Evolutionary conservation across 2,329 filamentous ascomycete genomes (phyloP).

Genomic region (Diaporthe ampelina): DNA sequence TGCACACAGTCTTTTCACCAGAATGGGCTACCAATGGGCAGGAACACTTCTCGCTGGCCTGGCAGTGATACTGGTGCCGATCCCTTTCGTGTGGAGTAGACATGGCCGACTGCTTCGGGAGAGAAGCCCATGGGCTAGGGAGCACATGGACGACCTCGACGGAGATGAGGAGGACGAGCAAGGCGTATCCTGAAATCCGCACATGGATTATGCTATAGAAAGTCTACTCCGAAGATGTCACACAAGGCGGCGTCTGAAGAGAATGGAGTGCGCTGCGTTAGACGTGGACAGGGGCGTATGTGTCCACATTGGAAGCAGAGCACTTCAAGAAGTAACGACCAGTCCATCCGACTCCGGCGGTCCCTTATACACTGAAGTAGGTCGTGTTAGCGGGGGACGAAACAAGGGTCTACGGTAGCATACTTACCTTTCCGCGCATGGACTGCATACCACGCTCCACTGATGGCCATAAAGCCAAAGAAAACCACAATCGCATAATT

Average conservation of each 20-base stretch:
- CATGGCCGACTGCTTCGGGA: slow-evolving; percentile 46
- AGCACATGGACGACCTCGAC: slow-evolving; percentile 45
- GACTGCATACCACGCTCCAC: slow-evolving; percentile 63
- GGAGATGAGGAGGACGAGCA: slow-evolving; percentile 34
- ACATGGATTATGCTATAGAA: too few species aligned
- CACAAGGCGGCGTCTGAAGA: not conserved
- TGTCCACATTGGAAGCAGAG: too few species aligned
- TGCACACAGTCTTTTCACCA: slow-evolving; percentile 51
- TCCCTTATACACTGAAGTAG: slow-evolving; percentile 45
- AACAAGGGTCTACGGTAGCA: too few species aligned
- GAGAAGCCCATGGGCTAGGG: slow-evolving; percentile 47
- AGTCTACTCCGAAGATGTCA: too few species aligned
- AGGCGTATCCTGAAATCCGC: not conserved
- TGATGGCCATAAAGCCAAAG: slow-evolving; percentile 62
- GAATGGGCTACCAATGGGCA: slow-evolving; percentile 54
- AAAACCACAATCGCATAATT: slow-evolving; percentile 73
- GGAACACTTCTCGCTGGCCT: slow-evolving; percentile 53
- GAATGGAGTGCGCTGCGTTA: not conserved
- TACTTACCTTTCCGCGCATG: slow-evolving; percentile 64
- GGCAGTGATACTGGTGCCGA: slow-evolving; percentile 51
- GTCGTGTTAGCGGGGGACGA: slow-evolving; percentile 19
- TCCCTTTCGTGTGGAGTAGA: slow-evolving; percentile 48
- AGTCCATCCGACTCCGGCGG: slow-evolving; percentile 48
- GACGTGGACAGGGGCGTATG: not conserved
- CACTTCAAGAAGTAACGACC: not conserved